phyloP scores from a whole-genome alignment of 768 basidiomycete genomes.

The Russula virescens region DNA sequence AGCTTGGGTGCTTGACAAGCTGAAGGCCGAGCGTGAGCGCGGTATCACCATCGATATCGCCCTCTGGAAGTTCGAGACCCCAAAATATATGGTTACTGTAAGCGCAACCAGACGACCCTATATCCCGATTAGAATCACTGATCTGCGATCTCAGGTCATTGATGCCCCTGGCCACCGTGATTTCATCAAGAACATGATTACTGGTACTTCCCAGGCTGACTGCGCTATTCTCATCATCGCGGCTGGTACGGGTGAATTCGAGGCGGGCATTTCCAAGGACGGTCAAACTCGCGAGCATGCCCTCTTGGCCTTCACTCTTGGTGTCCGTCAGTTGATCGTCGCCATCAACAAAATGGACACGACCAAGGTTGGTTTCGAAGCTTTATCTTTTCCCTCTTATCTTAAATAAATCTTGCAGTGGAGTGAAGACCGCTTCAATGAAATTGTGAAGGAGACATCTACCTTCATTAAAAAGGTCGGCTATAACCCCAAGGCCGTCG shows the following conservation, averaged over 20 bases:
- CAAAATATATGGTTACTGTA: slow-evolving; percentile 90
- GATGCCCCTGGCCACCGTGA: slow-evolving; percentile 99
- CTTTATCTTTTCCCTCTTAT: not conserved
- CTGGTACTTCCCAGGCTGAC: slow-evolving; percentile 99
- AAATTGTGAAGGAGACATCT: slow-evolving; percentile 97
- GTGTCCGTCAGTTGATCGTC: slow-evolving; percentile 99
- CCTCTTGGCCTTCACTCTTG: slow-evolving; percentile 98
- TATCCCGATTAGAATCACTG: slow-evolving; percentile 18
- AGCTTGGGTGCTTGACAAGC: slow-evolving; percentile 99
- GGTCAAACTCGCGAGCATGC: slow-evolving; percentile 99
- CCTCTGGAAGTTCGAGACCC: slow-evolving; percentile 99
- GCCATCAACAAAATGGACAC: slow-evolving; percentile 99
- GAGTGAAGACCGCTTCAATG: slow-evolving; percentile 99
- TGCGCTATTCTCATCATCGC: slow-evolving; percentile 99
- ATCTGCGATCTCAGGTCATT: slow-evolving; percentile 61
- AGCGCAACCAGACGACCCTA: slow-evolving; percentile 30
- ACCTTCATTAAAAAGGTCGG: slow-evolving; percentile 99
- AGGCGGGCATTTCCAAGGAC: slow-evolving; percentile 99
- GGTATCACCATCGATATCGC: slow-evolving; percentile 99
- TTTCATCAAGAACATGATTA: slow-evolving; percentile 99
- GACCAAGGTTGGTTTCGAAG: slow-evolving; percentile 60
- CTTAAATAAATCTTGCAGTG: slow-evolving; percentile 50
- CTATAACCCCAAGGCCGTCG: slow-evolving; percentile 97
- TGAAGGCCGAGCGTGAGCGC: slow-evolving; percentile 99
- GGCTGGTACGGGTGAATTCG: slow-evolving; percentile 99